These are phyloP conservation scores for Domatiomyces catenatus DNA, from an alignment of 2,329 filamentous ascomycete species.

Conservation along the genomic window DNA sequence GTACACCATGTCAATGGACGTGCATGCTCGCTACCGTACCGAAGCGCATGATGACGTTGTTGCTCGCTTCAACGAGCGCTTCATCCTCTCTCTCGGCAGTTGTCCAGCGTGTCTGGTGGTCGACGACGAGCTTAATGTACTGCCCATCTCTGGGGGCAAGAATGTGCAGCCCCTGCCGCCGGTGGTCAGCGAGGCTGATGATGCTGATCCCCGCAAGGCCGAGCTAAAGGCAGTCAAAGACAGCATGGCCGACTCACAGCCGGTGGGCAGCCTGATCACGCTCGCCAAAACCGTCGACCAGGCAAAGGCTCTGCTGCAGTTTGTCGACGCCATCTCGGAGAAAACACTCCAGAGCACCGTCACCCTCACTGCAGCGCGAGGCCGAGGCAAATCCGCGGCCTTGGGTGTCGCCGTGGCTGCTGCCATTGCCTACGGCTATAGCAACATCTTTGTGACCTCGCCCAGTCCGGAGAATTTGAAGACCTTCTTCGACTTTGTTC, in stretches of 20 bases:
- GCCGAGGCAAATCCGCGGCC: conserved; percentile 91
- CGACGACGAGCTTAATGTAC: conserved; percentile 91
- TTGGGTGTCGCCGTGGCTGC: conserved; percentile 88
- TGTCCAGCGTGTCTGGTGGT: conserved; percentile 91
- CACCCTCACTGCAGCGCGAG: conserved; percentile 79
- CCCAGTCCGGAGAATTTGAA: conserved; percentile 97
- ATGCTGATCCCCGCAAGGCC: conserved; percentile 50
- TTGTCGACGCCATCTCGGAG: conserved; percentile 89
- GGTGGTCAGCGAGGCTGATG: conserved; percentile 56
- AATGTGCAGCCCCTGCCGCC: conserved; percentile 69
- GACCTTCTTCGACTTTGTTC: conserved; percentile 93
- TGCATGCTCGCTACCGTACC: conserved; percentile 89
- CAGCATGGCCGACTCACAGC: conserved; percentile 66
- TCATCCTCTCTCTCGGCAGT: conserved; percentile 85
- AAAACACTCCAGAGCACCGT: conserved; percentile 92
- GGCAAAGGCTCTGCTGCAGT: conserved; percentile 89
- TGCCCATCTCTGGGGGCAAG: conserved; percentile 92
- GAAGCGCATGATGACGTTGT: conserved; percentile 92
- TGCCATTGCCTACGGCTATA: conserved; percentile 89
- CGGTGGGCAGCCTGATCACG: conserved; percentile 67
- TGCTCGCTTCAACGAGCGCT: conserved; percentile 93
- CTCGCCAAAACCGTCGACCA: conserved; percentile 87
- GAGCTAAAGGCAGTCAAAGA: conserved; percentile 83
- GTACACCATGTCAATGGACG: conserved; percentile 93
- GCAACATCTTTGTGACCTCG: conserved; percentile 98